phyloP scores from a whole-genome alignment of 805 yeast genomes.

The Zygosaccharomyces bisporus region DNA sequence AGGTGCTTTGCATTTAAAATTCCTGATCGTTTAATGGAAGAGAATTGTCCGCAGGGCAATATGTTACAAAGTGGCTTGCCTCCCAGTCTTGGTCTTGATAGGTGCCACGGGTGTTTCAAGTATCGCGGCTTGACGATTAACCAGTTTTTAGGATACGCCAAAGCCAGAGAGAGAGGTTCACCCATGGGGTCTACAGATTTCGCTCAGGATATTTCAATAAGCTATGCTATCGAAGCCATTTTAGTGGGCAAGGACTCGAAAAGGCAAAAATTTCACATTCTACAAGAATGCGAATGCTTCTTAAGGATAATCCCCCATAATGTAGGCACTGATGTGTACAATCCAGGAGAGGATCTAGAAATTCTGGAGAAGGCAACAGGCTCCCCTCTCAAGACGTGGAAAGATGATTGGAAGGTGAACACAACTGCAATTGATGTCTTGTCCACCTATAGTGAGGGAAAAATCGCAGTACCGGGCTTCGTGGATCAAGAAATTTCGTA shows the following conservation, averaged over 20 bases:
- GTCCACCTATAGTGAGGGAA: too few relatives aligned
- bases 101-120: not conserved
- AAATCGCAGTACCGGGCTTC: not conserved
- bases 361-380: not conserved
- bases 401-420: not conserved
- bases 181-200: conserved; percentile 51
- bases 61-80: conserved; percentile 36
- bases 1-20: conserved; percentile 55
- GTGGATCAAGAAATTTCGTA: not conserved
- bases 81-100: conserved; percentile 41
- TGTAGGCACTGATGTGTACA: not conserved
- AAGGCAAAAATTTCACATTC: conserved; percentile 16
- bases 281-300: conserved; percentile 23
- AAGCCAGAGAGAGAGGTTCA: conserved; percentile 45
- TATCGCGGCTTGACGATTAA: conserved; percentile 28
- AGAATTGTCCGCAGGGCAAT: conserved; percentile 44
- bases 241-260: conserved; percentile 44
- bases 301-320: conserved; percentile 34
- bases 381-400: not conserved
- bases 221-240: conserved; percentile 51
- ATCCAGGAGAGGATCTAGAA: not conserved
- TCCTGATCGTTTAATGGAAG: conserved; percentile 51
- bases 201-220: conserved; percentile 39
- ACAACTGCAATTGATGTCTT: not conserved
- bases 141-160: conserved; percentile 53